phyloP scores from a whole-genome alignment of 2,329 filamentous ascomycete genomes.

The Epichloe elymi region DNA sequence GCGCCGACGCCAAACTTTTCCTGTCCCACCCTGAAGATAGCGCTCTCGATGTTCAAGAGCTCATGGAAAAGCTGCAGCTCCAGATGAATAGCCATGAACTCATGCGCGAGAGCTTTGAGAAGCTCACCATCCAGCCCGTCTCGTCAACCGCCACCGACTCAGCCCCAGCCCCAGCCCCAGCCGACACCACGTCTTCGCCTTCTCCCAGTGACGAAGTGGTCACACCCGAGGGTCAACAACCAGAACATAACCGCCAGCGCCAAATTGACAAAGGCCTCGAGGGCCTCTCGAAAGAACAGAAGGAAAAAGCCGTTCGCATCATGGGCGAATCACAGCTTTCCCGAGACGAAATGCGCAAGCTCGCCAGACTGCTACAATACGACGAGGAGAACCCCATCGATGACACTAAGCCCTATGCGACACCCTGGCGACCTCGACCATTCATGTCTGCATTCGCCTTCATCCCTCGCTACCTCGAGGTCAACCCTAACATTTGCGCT shows the following conservation, averaged over 20 bases:
- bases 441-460: slow-evolving; percentile 92
- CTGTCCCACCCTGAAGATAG: slow-evolving; percentile 29
- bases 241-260: slow-evolving; percentile 16
- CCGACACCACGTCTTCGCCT: not conserved
- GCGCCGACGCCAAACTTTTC: slow-evolving; percentile 49
- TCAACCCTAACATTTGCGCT: slow-evolving; percentile 93
- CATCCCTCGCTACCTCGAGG: slow-evolving; percentile 88
- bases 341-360: slow-evolving; percentile 37
- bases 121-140: slow-evolving; percentile 12
- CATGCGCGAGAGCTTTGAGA: slow-evolving; percentile 18
- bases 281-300: slow-evolving; percentile 19
- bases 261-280: slow-evolving; percentile 22
- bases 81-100: slow-evolving; percentile 21
- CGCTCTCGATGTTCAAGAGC: slow-evolving; percentile 15
- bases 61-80: slow-evolving; percentile 19
- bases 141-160: slow-evolving; percentile 3
- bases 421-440: slow-evolving; percentile 75
- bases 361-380: slow-evolving; percentile 44
- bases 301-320: slow-evolving; percentile 20
- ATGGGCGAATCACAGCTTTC: slow-evolving; percentile 23
- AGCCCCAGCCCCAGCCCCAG: slow-evolving; percentile 8
- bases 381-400: slow-evolving; percentile 68
- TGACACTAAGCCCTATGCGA: slow-evolving; percentile 67
- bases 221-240: slow-evolving; percentile 5
- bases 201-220: not conserved